These are phyloP conservation scores for Candida labiduridarum DNA, from an alignment of 1,139 yeast genomes.

Conservation along the genomic window DNA sequence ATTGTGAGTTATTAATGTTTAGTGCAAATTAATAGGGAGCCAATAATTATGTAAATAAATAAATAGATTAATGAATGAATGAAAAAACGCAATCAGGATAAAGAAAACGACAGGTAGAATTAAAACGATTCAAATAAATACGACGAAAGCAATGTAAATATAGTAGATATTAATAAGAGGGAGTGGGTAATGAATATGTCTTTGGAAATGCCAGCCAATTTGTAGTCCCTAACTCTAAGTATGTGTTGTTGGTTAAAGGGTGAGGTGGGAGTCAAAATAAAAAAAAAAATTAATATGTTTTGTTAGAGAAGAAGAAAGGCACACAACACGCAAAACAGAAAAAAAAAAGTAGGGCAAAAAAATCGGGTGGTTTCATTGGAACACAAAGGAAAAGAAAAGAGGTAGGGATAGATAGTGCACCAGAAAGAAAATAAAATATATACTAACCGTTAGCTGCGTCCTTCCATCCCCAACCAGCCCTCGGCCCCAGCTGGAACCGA, in stretches of 20 bases:
- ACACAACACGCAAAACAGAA: neutral
- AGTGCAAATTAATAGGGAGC: neutral
- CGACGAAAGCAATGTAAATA: no score
- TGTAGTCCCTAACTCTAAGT: no score
- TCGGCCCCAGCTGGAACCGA: neutral
- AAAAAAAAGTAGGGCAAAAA: neutral
- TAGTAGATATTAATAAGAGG: no score
- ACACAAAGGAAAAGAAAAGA: neutral
- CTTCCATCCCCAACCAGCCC: neutral
- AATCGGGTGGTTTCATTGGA: conserved; percentile 5
- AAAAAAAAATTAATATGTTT: neutral
- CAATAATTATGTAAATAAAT: neutral
- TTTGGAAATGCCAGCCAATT: no score
- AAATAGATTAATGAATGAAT: neutral
- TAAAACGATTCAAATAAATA: neutral
- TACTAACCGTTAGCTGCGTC: no score
- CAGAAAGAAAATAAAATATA: neutral
- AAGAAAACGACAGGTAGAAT: neutral
- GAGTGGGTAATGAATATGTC: neutral
- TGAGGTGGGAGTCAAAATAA: neutral
- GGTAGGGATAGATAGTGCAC: neutral
- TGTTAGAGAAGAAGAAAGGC: neutral
- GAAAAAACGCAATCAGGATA: neutral
- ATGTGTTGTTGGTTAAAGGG: no score
- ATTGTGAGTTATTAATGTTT: neutral